Base-by-base conservation (phyloP, 2,329 filamentous ascomycete genomes). In the Clathrospora elynae region DNA sequence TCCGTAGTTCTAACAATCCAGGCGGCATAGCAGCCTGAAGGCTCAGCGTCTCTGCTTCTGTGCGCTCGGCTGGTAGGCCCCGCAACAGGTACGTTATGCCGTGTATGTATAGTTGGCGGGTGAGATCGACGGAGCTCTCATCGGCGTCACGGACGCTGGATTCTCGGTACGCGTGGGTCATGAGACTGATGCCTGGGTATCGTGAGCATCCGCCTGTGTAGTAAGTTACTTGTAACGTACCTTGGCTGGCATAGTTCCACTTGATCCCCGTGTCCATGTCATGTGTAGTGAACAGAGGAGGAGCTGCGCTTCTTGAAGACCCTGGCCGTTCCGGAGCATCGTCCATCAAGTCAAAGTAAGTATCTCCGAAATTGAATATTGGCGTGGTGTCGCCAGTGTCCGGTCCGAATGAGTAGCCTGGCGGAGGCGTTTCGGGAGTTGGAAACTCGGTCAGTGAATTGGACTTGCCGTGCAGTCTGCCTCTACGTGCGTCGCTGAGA, bases 21-120 rank as follows among this genome's bases (percentile, higher is more conserved):
- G 57, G 48, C 2, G 82, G 81, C 4, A 83, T 65, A 1, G 81
- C 75, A 16, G 72, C 73, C 24, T 74, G 75, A 4, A 86, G 70
- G 32, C 75, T 75, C 16, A 77, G 60, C 18, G 70, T 62, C 61
- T 87, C 85, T 49, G 78, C 75, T 2, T 70, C 67, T 20, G 77
- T 78, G 19, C 87, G 75, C 35, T 85, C 73, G 1, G 67, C 48
- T 0, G 85, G 85, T 0, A 87, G 73, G 6, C 79, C 84, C 47
- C 78, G 78, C n/a, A 87, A 73, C 16, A 87, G 72, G 62, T 86
- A 86, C 2, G 79, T 78, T 3, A 85, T 67, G 44, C 81, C 78
- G 54, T 86, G 81, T 34, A 87, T 68, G 64, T 86, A 87, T 7
- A 85, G 75, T 50, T 82, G 80, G 17, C 84, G 77, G 35, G 80